Percentiles rank a stretch among this genome's conserved stretches.
Evolutionary conservation across 2,329 filamentous ascomycete species (phyloP).

Genomic region (Ampelomyces quisqualis): DNA sequence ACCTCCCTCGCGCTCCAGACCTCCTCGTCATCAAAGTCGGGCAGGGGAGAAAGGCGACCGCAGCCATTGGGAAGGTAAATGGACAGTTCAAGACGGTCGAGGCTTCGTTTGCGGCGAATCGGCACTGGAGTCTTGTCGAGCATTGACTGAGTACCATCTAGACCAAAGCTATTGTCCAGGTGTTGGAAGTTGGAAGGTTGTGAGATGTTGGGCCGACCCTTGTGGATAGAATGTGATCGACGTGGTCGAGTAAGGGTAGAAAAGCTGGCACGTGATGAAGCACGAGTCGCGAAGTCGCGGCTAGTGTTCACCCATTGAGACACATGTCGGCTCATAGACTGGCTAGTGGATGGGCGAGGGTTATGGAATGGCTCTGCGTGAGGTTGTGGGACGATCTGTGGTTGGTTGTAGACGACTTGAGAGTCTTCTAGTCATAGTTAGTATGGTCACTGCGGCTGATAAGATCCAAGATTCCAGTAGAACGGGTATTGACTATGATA

Average conservation of each 20-base stretch:
- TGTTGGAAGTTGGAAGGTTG: constrained; percentile 42
- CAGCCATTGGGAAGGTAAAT: constrained; percentile 41
- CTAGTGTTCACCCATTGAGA: constrained; percentile 41
- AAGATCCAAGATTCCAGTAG: constrained; percentile 14
- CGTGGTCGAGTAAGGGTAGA: constrained; percentile 35
- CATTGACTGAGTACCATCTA: constrained; percentile 38
- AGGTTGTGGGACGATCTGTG: constrained; percentile 27
- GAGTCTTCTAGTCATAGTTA: constrained; percentile 22
- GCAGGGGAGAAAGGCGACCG: constrained; percentile 41
- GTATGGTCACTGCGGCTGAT: constrained; percentile 8
- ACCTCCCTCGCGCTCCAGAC: constrained; percentile 28
- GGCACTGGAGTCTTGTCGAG: constrained; percentile 35
- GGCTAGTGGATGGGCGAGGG: constrained; percentile 38
- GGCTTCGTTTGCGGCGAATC: constrained; percentile 37
- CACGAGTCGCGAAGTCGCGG: constrained; percentile 39
- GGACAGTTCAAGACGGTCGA: constrained; percentile 44
- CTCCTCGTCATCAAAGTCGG: constrained; percentile 39
- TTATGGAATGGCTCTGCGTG: constrained; percentile 30
- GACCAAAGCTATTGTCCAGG: constrained; percentile 24
- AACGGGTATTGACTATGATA: constrained; percentile 7
- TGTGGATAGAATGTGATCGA: constrained; percentile 27
- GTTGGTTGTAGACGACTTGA: constrained; percentile 40
- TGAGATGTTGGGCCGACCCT: constrained; percentile 37
- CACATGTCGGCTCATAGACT: constrained; percentile 38
- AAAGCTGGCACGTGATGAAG: constrained; percentile 38